A percentile compares a stretch with the other conserved stretches of the same genome.
Conservation (phyloP, 805 yeast species). For the Blastobotrys parvus region DNA sequence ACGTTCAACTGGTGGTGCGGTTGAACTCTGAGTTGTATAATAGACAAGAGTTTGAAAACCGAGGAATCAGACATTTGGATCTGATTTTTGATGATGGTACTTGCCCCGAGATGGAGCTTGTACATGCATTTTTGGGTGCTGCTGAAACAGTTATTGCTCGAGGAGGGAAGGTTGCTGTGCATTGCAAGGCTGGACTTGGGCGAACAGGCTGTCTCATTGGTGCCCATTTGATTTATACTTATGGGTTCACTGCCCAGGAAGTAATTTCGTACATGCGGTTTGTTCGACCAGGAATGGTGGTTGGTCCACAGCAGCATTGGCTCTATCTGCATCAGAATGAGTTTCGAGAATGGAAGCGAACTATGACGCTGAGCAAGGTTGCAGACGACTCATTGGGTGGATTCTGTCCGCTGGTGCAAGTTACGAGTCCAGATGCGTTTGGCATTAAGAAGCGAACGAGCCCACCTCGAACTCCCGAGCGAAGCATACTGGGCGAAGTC, state of each 20-base stretch:
- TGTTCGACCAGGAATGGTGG: conserved; percentile 99
- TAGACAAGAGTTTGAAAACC: conserved; percentile 68
- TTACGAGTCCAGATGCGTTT: conserved; percentile 15
- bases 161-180: conserved; percentile 96
- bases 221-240: conserved; percentile 91
- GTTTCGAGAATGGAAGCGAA: conserved; percentile 91
- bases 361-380: conserved; percentile 68
- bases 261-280: conserved; percentile 95
- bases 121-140: conserved; percentile 87
- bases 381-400: conserved; percentile 40
- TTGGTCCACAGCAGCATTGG: conserved; percentile 99
- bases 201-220: conserved; percentile 97
- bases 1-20: conserved; percentile 85
- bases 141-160: conserved; percentile 79
- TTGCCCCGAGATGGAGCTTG: conserved; percentile 91
- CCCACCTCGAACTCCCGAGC: conserved; percentile 64
- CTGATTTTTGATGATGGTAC: conserved; percentile 98
- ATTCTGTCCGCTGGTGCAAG: conserved; percentile 28
- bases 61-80: conserved; percentile 84
- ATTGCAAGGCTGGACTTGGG: conserved; percentile 97
- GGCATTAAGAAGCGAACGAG: conserved; percentile 1
- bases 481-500: conserved; percentile 62
- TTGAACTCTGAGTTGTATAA: conserved; percentile 89
- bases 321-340: conserved; percentile 91
- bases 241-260: conserved; percentile 95